Conservation (phyloP, 225 moss, liverwort and hornwort species). For the Sphagnum contortum region DNA sequence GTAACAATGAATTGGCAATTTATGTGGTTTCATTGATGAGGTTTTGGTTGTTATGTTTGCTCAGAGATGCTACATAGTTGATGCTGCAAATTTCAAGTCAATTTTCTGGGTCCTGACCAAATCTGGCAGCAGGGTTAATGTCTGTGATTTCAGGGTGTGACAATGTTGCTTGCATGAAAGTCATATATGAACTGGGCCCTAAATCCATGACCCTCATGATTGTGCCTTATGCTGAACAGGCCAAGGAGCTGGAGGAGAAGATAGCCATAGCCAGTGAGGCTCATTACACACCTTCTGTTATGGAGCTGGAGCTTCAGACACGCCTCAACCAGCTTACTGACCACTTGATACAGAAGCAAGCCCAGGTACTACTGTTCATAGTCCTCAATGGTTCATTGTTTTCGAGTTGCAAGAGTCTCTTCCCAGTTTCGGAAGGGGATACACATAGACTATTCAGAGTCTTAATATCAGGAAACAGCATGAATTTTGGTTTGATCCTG, state of each 20-base stretch:
- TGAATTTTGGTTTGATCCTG: too few species aligned
- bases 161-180: too few species aligned
- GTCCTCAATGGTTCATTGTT: neutral
- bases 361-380: slow-evolving; percentile 36
- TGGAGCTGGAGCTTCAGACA: slow-evolving; percentile 67
- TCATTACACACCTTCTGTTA: slow-evolving; percentile 52
- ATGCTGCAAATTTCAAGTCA: too few species aligned
- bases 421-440: too few species aligned
- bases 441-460: neutral
- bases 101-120: too few species aligned
- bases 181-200: too few species aligned
- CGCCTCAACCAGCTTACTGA: slow-evolving; percentile 73
- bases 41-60: too few species aligned
- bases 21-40: neutral
- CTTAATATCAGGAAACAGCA: neutral
- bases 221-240: slow-evolving; percentile 13
- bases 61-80: too few species aligned
- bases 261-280: slow-evolving; percentile 53
- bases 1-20: neutral
- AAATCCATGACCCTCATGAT: too few species aligned
- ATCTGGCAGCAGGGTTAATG: too few species aligned
- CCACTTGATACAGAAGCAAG: slow-evolving; percentile 77
- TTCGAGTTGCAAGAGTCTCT: neutral
- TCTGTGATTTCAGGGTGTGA: too few species aligned
- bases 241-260: slow-evolving; percentile 65